Conservation (phyloP, 352 stramenopile genomes). For the Blastocystis sp. region DNA sequence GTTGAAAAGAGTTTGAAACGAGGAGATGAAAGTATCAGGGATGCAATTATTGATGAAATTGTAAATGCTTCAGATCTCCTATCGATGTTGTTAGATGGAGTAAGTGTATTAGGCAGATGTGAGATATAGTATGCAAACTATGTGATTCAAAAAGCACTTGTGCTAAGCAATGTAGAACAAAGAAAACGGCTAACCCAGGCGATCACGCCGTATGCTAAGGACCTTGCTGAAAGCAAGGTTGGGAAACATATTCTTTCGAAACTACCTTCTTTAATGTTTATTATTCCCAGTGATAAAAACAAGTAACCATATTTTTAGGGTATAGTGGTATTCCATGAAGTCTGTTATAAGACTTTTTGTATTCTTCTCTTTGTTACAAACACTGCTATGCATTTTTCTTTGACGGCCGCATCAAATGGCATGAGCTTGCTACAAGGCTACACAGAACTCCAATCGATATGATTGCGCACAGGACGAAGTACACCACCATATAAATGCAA, state of each 20-base stretch:
- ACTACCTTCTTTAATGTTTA: not conserved
- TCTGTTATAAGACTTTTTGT: not conserved
- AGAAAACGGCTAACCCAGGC: constrained; percentile 84
- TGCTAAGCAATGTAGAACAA: constrained; percentile 84
- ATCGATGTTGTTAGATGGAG: not conserved
- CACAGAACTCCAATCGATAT: not conserved
- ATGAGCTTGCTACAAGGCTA: not conserved
- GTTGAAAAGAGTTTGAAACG: constrained; percentile 96
- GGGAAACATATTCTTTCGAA: constrained; percentile 32
- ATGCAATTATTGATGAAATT: constrained; percentile 74
- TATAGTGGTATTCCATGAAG: not conserved
- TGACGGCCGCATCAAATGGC: not conserved
- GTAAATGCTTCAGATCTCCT: not conserved
- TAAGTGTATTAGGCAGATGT: not conserved
- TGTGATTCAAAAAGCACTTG: constrained; percentile 89
- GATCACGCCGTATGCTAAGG: constrained; percentile 83
- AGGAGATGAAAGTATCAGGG: constrained; percentile 71
- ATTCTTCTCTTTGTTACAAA: not conserved
- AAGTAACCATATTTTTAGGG: not conserved
- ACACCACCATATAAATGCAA: not conserved
- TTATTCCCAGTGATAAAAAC: not conserved
- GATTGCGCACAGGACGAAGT: not conserved
- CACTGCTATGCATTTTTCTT: not conserved
- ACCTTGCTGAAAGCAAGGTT: not conserved
- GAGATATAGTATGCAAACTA: constrained; percentile 89